phyloP scores from a whole-genome alignment of 768 basidiomycete species.

The Roridomyces roridus region DNA sequence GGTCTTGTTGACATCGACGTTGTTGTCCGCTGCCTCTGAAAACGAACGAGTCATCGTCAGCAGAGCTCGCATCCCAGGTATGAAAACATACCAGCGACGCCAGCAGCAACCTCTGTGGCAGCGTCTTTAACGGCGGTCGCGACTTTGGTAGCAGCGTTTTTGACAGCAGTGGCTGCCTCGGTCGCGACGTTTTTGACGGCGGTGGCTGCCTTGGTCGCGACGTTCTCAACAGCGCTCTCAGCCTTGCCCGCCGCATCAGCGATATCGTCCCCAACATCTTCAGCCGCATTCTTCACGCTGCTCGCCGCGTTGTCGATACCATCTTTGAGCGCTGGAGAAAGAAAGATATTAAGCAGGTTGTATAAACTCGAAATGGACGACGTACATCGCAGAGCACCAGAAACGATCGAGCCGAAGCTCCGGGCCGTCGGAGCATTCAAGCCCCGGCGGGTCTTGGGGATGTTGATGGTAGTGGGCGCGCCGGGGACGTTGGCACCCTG shows the following conservation, averaged over 20 bases:
- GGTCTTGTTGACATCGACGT: conserved; percentile 4
- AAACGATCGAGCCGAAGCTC: background rate
- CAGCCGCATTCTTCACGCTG: background rate
- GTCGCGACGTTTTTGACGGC: background rate
- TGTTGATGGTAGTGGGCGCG: background rate
- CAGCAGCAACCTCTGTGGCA: too few relatives aligned
- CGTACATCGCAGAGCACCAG: too few relatives aligned
- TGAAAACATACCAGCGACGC: too few relatives aligned
- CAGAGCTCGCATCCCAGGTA: too few relatives aligned
- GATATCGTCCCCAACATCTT: too few relatives aligned
- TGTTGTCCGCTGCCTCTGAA: conserved; percentile 1
- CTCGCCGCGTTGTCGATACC: background rate
- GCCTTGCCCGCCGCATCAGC: too few relatives aligned
- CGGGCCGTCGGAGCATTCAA: background rate
- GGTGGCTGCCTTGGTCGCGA: background rate
- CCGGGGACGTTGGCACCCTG: conserved; percentile 14
- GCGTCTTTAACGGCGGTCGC: background rate
- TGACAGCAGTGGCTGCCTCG: background rate
- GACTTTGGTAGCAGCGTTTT: background rate
- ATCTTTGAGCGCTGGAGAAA: too few relatives aligned
- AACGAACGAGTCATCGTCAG: too few relatives aligned
- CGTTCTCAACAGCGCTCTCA: too few relatives aligned
- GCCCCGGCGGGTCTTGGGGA: background rate
- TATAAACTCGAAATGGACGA: too few relatives aligned
- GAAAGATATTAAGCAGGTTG: too few relatives aligned